Base-by-base conservation (phyloP, 345 rosid species). In the Moricandia moricandioides region DNA sequence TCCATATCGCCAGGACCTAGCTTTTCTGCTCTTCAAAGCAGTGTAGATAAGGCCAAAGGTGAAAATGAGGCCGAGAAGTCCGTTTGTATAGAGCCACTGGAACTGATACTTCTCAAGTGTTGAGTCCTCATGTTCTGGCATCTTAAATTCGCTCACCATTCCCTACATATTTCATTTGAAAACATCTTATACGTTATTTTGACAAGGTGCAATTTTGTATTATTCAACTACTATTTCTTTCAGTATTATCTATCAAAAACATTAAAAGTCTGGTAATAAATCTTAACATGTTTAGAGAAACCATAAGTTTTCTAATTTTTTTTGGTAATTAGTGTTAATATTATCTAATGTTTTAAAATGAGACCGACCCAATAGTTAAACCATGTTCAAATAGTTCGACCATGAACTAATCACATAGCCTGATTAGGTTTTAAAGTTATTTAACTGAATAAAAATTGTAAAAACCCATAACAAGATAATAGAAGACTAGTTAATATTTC, bases 41-140 rank as follows among this genome's bases (percentile, higher is more conserved):
- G 93, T 87, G 49, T 78, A 84, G 9, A 88, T 77, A 55, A 92
- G 87, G 60, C 90, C 96, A 73, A 83, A 79, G 14, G 92, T 85
- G 81, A 89, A 87, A 58, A 92, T 88, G 62, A 92, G 62, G 0
- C 93, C 97, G 3, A 89, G 79, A 62, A 92, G 72, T 65, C 97
- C 96, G 65, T 92, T 92, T 49, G 79, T 66, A 70, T 88, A 92
- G 5, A 90, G 89, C 96, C 93, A 88, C 34, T 87, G 84, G 74
- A 88, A 88, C 30, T 79, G 83, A 72, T 83, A 78, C 75, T 82
- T 85, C 14, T 81, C 87, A 40, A 77, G 67, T 8, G 61, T 78
- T 35, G 80, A 62, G 67, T 92, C 84, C 59, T 80, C 84, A 5
- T 72, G 70, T 57, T 82, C 79, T 1, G 92, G 89, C 77, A 72